Evolutionary conservation across 1,139 yeast genomes (phyloP).

Genomic region (Hemisphaericaspora xylanilytica): DNA sequence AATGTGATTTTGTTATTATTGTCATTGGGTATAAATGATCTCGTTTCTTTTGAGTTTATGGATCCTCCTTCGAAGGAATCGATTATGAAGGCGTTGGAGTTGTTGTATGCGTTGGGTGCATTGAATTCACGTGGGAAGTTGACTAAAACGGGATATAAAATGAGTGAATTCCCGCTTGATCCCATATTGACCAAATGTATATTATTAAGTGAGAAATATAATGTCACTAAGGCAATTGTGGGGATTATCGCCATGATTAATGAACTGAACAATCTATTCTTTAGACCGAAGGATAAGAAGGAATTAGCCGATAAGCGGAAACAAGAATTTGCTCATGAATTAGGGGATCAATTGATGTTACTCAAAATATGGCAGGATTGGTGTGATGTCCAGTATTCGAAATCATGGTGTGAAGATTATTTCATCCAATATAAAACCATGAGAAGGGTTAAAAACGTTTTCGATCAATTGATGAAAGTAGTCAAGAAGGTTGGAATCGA

Average conservation of each 20-base stretch:
- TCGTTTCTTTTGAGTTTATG: conserved; percentile 81
- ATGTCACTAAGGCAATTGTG: conserved; percentile 63
- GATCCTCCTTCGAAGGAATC: conserved; percentile 80
- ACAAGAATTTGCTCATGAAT: conserved; percentile 47
- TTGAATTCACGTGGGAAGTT: conserved; percentile 74
- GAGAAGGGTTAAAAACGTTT: conserved; percentile 65
- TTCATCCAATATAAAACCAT: conserved; percentile 75
- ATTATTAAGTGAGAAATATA: conserved; percentile 56
- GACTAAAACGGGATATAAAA: conserved; percentile 74
- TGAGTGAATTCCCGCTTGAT: conserved; percentile 93
- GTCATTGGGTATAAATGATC: conserved; percentile 79
- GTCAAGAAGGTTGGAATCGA: conserved; percentile 59
- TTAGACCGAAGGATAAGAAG: conserved; percentile 68
- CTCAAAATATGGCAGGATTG: conserved; percentile 76
- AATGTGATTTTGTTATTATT: conserved; percentile 71
- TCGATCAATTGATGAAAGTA: conserved; percentile 64
- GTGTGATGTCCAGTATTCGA: conserved; percentile 62
- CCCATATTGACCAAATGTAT: conserved; percentile 84
- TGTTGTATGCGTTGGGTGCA: conserved; percentile 84
- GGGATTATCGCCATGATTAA: conserved; percentile 80
- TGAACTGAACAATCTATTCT: conserved; percentile 72
- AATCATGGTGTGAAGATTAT: conserved; percentile 85
- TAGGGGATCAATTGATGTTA: conserved; percentile 75
- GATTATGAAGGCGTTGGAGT: conserved; percentile 72
- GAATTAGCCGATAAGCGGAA: conserved; percentile 65